Conservation (phyloP, 139 green algal genomes). For the Chlamydomonas schloesseri region DNA sequence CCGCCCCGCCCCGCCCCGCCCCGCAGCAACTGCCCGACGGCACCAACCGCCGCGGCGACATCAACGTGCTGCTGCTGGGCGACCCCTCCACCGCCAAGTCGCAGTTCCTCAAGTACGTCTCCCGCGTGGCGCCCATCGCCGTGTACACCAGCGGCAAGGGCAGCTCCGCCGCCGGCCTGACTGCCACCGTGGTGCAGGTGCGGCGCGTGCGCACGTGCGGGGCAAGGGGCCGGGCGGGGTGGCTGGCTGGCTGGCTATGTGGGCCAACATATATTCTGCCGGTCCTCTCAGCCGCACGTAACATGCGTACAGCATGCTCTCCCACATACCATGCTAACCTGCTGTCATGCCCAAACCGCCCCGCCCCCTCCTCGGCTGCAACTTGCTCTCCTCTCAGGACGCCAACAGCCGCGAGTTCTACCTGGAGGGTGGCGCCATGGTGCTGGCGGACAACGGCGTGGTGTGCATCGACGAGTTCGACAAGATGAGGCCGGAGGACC, state of each 20-base stretch:
- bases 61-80: constrained; percentile 98
- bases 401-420: constrained; percentile 70
- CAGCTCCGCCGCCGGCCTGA: constrained; percentile 95
- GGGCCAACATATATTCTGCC: too few relatives aligned
- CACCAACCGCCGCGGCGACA: constrained; percentile 92
- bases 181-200: constrained; percentile 87
- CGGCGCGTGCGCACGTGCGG: background rate
- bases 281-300: too few relatives aligned
- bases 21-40: constrained; percentile 86
- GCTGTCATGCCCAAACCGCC: too few relatives aligned
- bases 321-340: too few relatives aligned
- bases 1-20: background rate
- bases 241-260: too few relatives aligned
- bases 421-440: constrained; percentile 94
- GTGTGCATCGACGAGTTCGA: constrained; percentile 99
- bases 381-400: too few relatives aligned
- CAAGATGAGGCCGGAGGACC: constrained; percentile 98
- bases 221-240: too few relatives aligned
- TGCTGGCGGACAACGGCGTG: constrained; percentile 97
- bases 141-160: constrained; percentile 99
- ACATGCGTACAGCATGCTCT: too few relatives aligned
- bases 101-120: constrained; percentile 98
- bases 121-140: constrained; percentile 88
- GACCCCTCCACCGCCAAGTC: constrained; percentile 98
- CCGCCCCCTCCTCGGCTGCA: too few relatives aligned